phyloP scores from a whole-genome alignment of 495 filamentous ascomycete genomes.

The Amniculicola lignicola region DNA sequence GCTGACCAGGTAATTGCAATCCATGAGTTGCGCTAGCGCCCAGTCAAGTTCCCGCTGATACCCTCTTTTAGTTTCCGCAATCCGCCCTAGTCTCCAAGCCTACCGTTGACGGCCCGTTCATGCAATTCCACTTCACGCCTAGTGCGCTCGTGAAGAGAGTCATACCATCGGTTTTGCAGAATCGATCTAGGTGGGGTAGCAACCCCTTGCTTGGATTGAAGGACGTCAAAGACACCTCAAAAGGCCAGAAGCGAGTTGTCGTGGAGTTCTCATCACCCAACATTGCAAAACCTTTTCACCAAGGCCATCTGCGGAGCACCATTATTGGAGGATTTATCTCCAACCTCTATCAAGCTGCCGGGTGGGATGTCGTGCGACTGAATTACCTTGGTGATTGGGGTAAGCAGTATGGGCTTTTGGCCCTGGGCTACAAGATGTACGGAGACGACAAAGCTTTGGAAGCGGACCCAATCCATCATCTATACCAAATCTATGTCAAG shows the following conservation, averaged over 20 bases:
- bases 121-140: slow-evolving; percentile 73
- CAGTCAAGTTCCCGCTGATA: too few species aligned
- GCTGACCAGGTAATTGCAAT: neutral
- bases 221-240: slow-evolving; percentile 32
- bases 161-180: slow-evolving; percentile 45
- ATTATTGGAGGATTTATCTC: slow-evolving; percentile 70
- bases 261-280: slow-evolving; percentile 74
- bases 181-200: slow-evolving; percentile 41
- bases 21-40: neutral
- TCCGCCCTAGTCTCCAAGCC: slow-evolving; percentile 72
- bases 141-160: slow-evolving; percentile 42
- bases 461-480: slow-evolving; percentile 63
- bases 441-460: slow-evolving; percentile 58
- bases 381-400: slow-evolving; percentile 78
- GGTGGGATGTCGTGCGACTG: slow-evolving; percentile 68
- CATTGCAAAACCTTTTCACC: slow-evolving; percentile 71
- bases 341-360: slow-evolving; percentile 64
- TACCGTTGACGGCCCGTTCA: slow-evolving; percentile 57
- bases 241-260: slow-evolving; percentile 43
- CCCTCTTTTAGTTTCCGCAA: slow-evolving; percentile 60
- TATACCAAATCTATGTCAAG: slow-evolving; percentile 60
- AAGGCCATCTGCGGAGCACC: slow-evolving; percentile 68
- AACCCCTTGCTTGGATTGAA: slow-evolving; percentile 37
- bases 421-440: slow-evolving; percentile 61
- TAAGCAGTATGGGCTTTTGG: slow-evolving; percentile 68